Conservation (phyloP, 441 rosid species). For the Arabidopsis lyrata region DNA sequence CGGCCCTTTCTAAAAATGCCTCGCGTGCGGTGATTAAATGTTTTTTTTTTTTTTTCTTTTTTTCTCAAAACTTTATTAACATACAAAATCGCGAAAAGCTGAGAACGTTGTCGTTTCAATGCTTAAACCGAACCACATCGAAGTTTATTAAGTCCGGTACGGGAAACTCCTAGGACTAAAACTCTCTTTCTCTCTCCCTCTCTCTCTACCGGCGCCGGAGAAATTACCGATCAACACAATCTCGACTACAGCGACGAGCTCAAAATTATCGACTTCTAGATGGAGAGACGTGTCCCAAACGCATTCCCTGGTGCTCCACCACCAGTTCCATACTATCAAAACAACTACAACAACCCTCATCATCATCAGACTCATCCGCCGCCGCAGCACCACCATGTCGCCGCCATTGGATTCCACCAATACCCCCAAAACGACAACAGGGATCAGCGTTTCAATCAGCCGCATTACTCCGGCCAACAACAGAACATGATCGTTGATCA, state of each 20-base stretch:
- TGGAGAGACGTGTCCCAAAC: conserved; percentile 48
- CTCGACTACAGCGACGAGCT: not conserved
- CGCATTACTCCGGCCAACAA: conserved; percentile 39
- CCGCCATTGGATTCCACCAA: conserved; percentile 37
- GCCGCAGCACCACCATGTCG: conserved; percentile 38
- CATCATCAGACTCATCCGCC: conserved; percentile 44
- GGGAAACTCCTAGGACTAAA: conserved; percentile 2
- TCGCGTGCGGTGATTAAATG: too few species aligned
- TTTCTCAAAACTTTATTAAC: too few species aligned
- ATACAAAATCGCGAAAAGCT: not conserved
- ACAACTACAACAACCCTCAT: conserved; percentile 43
- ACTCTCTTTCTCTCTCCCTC: conserved; percentile 3
- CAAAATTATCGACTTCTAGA: conserved; percentile 10
- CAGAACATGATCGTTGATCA: conserved; percentile 49
- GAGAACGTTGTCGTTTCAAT: conserved; percentile 6
- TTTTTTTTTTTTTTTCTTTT: too few species aligned
- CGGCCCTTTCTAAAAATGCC: too few species aligned
- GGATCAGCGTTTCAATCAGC: conserved; percentile 42
- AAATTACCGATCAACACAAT: not conserved
- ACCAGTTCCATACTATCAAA: conserved; percentile 43
- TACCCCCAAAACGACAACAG: conserved; percentile 43
- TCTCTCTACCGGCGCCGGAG: conserved; percentile 32
- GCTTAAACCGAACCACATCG: conserved; percentile 24
- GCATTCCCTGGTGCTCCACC: conserved; percentile 45
- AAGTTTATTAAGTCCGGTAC: conserved; percentile 3